Conservation (phyloP, 257 asterid genomes). For the Capsicum chinense region DNA sequence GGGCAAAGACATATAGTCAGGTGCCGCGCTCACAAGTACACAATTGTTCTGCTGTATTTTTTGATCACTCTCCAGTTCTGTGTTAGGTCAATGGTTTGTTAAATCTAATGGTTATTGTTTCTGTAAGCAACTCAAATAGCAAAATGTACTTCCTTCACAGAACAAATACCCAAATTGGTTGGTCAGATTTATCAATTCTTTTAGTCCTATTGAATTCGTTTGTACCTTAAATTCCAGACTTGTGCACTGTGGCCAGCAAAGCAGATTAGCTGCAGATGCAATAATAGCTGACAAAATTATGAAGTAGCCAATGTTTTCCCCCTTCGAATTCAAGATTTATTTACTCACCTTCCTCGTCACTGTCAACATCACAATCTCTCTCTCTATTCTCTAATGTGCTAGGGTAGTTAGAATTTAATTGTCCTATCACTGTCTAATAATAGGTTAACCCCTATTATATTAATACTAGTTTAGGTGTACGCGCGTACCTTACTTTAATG, state of each 20-base stretch:
- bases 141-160: too few relatives aligned
- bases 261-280: neutral
- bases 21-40: neutral
- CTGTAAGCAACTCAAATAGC: too few relatives aligned
- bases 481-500: too few relatives aligned
- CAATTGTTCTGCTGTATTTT: neutral
- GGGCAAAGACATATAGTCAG: neutral
- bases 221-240: constrained; percentile 23
- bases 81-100: neutral
- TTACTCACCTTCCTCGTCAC: constrained; percentile 26
- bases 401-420: neutral
- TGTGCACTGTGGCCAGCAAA: constrained; percentile 11
- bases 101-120: too few relatives aligned
- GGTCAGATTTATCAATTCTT: neutral
- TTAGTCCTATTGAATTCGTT: neutral
- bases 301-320: constrained; percentile 5
- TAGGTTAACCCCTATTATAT: neutral
- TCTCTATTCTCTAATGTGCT: neutral
- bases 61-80: neutral
- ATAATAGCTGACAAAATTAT: constrained; percentile 19
- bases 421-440: neutral
- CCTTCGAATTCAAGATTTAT: constrained; percentile 9
- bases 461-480: neutral
- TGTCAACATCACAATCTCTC: constrained; percentile 24
- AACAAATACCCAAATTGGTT: neutral